Base-by-base conservation (phyloP, 208 protist species). In the Leishmania lainsoni region DNA sequence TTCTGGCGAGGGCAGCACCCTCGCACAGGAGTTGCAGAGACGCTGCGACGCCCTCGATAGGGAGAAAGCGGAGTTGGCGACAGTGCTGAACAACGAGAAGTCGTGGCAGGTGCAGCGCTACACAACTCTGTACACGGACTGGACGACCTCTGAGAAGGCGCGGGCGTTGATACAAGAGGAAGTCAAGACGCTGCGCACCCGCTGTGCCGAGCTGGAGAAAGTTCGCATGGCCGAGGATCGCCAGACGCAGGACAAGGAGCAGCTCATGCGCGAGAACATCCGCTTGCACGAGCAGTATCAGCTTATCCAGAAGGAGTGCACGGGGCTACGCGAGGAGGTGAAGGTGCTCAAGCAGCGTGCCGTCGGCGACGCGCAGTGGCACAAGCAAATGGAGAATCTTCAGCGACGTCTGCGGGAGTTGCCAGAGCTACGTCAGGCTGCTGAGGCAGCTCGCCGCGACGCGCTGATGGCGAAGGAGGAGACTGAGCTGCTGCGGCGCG, bases 271-370 rank as follows among this genome's bases (percentile, higher is more conserved):
- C 20, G 90, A 95, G 72, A 95, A 95, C 80, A 63, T 87, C 52
- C 89, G 88, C 4, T 80, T 97, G 68, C 92, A 95, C 45, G 88
- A 90, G 78, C 87, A 87, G 84, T 90, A 94, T 83, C 82, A 89
- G 61, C 80, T 85, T 51, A 83, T 91, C 45, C 88, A 93, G 69
- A 78, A 76, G 14, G 90, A 96, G 84, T 90, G 86, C 77, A 72
- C 83, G 48, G n/a, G 63, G 14, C 81, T 94, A 65, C 81, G 79
- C 20, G 88, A 94, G 76, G 80, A 86, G 68, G 39, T 91, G 61
- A 86, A 88, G 73, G 66, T 75, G 32, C 72, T 92, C n/a, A 69
- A 78, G 42, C 61, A 71, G 51, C 83, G 85, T 59, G 20, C 80
- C 16, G 76, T 87, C 39, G 86, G 68, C 52, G 74, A 63, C 22